Conservation (phyloP, 2,329 filamentous ascomycete genomes). For the Biscogniauxia sp. region DNA sequence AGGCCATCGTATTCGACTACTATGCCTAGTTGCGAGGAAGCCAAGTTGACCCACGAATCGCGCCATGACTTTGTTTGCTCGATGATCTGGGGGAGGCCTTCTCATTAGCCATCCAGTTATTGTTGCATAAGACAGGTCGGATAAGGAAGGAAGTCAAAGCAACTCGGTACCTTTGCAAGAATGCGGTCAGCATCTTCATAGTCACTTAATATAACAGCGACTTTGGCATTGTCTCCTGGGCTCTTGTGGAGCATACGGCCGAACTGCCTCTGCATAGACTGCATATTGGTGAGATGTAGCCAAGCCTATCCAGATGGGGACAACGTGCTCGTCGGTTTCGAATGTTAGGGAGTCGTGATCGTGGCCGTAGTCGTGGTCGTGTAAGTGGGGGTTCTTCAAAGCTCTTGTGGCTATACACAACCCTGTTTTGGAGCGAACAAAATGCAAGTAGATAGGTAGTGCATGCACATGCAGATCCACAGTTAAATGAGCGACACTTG, state of each 20-base stretch:
- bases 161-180: constrained; percentile 62
- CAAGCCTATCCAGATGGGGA: background rate
- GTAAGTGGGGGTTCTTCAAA: background rate
- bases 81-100: constrained; percentile 56
- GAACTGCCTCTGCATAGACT: constrained; percentile 71
- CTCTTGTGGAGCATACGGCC: constrained; percentile 67
- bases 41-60: constrained; percentile 73
- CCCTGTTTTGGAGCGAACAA: too few species aligned
- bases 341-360: background rate
- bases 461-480: too few species aligned
- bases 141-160: background rate
- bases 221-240: constrained; percentile 73
- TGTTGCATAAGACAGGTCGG: background rate
- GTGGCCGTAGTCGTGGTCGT: background rate
- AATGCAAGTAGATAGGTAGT: too few species aligned
- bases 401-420: background rate
- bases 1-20: constrained; percentile 67
- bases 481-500: too few species aligned
- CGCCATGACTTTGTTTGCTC: constrained; percentile 74
- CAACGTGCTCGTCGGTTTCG: background rate
- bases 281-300: constrained; percentile 48
- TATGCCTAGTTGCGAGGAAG: constrained; percentile 65
- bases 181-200: constrained; percentile 78
- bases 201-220: constrained; percentile 71
- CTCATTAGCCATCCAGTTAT: background rate